Percentiles rank a stretch among this genome's conserved stretches.
Conservation (phyloP, 257 asterid genomes). For the Solanum rostratum region DNA sequence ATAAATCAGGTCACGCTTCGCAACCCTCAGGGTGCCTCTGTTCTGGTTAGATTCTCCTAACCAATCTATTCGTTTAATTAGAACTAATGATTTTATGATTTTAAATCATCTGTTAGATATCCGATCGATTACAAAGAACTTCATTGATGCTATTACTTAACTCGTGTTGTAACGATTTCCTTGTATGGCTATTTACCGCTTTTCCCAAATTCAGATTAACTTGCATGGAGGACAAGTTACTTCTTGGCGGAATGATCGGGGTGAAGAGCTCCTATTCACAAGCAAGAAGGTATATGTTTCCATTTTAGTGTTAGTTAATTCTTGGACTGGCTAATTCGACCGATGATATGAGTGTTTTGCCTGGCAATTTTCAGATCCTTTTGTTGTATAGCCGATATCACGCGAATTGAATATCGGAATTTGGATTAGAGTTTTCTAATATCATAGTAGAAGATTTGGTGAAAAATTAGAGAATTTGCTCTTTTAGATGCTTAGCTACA, state of each 20-base stretch:
- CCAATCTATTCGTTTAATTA: slow-evolving; percentile 2
- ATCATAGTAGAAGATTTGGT: background rate
- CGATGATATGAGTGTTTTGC: background rate
- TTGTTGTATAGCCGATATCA: background rate
- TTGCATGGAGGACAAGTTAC: slow-evolving; percentile 82
- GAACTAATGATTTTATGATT: background rate
- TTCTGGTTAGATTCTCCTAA: slow-evolving; percentile 42
- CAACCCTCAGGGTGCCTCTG: slow-evolving; percentile 83
- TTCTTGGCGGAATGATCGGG: slow-evolving; percentile 83
- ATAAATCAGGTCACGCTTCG: slow-evolving; percentile 71
- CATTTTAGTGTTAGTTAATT: background rate
- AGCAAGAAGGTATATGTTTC: slow-evolving; percentile 64
- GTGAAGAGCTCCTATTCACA: slow-evolving; percentile 87
- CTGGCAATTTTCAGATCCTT: background rate
- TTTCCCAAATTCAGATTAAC: slow-evolving; percentile 45
- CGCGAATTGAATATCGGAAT: background rate
- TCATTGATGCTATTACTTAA: background rate
- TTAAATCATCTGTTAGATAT: background rate
- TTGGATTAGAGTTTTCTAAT: background rate
- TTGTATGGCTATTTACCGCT: background rate
- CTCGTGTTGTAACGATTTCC: background rate
- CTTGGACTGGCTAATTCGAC: background rate
- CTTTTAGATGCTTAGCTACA: background rate
- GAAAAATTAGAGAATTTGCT: background rate
- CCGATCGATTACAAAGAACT: background rate